These are phyloP conservation scores for Osmanthus fragrans DNA, from an alignment of 257 asterid species.

Conservation along the genomic window DNA sequence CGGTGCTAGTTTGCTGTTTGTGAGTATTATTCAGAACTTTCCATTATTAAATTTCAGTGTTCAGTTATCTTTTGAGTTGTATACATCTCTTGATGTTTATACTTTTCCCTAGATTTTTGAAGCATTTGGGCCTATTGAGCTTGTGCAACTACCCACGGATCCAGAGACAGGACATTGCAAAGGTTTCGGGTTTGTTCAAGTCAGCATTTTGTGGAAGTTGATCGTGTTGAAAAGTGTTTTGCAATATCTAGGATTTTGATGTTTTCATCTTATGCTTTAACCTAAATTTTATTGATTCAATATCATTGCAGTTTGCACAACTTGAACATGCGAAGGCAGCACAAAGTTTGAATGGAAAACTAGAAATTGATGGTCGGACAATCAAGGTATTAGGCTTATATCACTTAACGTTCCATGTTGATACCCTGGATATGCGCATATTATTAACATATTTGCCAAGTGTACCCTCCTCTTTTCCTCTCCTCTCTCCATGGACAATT, in stretches of 20 bases:
- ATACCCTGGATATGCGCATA: neutral
- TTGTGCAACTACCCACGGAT: too few relatives aligned
- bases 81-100: too few relatives aligned
- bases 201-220: too few relatives aligned
- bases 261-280: neutral
- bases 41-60: neutral
- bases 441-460: neutral
- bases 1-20: neutral
- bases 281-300: neutral
- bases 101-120: too few relatives aligned
- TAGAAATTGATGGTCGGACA: slow-evolving; percentile 96
- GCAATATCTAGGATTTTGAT: neutral
- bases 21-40: neutral
- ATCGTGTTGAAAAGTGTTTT: too few relatives aligned
- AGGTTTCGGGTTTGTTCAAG: too few relatives aligned
- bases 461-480: too few relatives aligned
- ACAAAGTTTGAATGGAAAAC: slow-evolving; percentile 83
- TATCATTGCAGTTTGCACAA: slow-evolving; percentile 65
- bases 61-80: neutral
- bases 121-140: too few relatives aligned
- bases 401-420: slow-evolving; percentile 4
- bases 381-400: slow-evolving; percentile 60
- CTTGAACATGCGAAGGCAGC: slow-evolving; percentile 97
- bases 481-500: too few relatives aligned
- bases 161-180: too few relatives aligned